A percentile compares a stretch with the other conserved stretches of the same genome.
Conservation (phyloP, 768 basidiomycete species). For the Daedaleopsis sinensis region DNA sequence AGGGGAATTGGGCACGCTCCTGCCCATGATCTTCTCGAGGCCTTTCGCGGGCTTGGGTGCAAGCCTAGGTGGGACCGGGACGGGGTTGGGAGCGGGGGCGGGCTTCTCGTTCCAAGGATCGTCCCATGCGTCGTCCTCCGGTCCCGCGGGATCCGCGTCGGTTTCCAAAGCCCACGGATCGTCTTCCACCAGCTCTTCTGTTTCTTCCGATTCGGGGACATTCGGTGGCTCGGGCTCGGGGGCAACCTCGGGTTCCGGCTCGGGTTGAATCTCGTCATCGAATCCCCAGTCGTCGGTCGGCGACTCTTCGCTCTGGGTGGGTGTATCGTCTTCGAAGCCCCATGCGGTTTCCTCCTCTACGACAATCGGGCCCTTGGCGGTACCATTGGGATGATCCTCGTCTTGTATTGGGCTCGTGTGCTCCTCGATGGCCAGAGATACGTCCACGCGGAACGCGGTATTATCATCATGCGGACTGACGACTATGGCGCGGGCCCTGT, state of each 20-base stretch:
- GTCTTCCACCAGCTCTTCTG: slow-evolving; percentile 47
- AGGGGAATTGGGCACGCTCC: slow-evolving; percentile 35
- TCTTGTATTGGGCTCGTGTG: neutral
- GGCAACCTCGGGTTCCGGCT: slow-evolving; percentile 2
- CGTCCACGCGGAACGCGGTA: slow-evolving; percentile 40
- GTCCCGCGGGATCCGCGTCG: slow-evolving; percentile 38
- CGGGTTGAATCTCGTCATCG: slow-evolving; percentile 32
- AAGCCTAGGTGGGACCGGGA: slow-evolving; percentile 25
- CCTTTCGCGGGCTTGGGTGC: slow-evolving; percentile 57
- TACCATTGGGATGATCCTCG: neutral
- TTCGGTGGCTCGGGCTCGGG: slow-evolving; percentile 8
- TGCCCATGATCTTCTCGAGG: slow-evolving; percentile 59
- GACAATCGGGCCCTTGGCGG: slow-evolving; percentile 13
- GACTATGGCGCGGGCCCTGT: slow-evolving; percentile 59
- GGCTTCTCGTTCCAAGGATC: slow-evolving; percentile 41
- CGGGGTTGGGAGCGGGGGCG: too few relatives aligned
- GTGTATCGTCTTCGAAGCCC: slow-evolving; percentile 46
- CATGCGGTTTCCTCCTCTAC: slow-evolving; percentile 43
- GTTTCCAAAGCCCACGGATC: slow-evolving; percentile 74
- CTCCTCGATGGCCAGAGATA: slow-evolving; percentile 12
- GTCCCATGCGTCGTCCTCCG: slow-evolving; percentile 64
- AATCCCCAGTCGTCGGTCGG: slow-evolving; percentile 41
- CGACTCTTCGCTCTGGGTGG: slow-evolving; percentile 30
- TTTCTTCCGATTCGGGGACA: slow-evolving; percentile 33
- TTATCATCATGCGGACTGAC: slow-evolving; percentile 41